Evolutionary conservation across 768 basidiomycete species (phyloP), one percentile per base, ranked within the genome.

Genomic region (Lenzites betulinus): DNA sequence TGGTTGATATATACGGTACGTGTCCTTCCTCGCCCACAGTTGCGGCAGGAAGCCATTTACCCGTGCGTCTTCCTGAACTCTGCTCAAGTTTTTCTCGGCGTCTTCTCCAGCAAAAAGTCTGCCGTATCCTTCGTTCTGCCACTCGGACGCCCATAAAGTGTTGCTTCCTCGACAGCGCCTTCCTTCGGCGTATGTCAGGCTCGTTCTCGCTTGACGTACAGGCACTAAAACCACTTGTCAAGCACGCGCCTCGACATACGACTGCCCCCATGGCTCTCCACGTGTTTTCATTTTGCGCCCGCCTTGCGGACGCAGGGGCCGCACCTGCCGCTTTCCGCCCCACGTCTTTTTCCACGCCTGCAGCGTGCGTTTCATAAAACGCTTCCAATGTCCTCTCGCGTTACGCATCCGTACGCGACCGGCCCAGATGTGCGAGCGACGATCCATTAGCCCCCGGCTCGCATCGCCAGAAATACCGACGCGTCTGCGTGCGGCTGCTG

Each of bases 331-430:
- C 62, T 58, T 64, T 62, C 18, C 48, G 3, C 11, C 4, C 25
- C 15, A 28, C 18, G 26, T 28, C 23, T 13, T 48, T 63, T 60
- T 50, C 59, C 60, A 62, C 65, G 59, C 58, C 30, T 66, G 65
- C 69, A 70, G 62, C 70, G 68, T 68, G 70, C 18, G 42, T 66
- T 71, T 71, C 68, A 71, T 71, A 54, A 42, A 50, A 33, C 61
- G 54, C 61, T 55, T 52, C 57, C 39, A 59, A 43, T 55, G 57
- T 42, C 59, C 49, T 46, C 51, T 52, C 43, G 33, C 47, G 33
- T 28, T 48, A 35, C 54, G 11, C 55, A 35, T 59, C 54, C 48
- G 53, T 65, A 20, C 38, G 50, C 56, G 49, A 52, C 54, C 47
- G 48, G 48, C 39, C 64, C 58, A 60, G 47, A 62, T 63, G 41